Percentiles rank a stretch among this genome's conserved stretches.
Evolutionary conservation across 768 basidiomycete genomes (phyloP).

Genomic region (Termitomyces bulborhizus): DNA sequence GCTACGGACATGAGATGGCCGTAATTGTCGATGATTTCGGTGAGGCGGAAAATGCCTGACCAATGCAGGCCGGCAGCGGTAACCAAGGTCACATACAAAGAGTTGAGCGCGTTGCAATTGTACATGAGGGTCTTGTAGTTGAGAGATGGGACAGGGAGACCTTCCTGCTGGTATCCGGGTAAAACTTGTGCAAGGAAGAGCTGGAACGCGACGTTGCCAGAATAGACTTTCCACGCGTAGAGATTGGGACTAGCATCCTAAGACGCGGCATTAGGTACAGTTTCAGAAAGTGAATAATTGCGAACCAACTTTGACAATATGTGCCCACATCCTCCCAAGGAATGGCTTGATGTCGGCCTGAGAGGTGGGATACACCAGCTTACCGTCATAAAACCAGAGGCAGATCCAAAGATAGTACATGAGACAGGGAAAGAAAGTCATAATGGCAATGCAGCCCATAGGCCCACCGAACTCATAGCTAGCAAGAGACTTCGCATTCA

Average conservation of each 20-base stretch:
- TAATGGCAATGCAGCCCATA: slow-evolving; percentile 85
- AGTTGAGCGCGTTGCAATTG: slow-evolving; percentile 92
- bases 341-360: slow-evolving; percentile 72
- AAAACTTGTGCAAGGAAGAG: slow-evolving; percentile 86
- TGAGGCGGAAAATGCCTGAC: slow-evolving; percentile 81
- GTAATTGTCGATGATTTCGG: slow-evolving; percentile 93
- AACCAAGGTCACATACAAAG: slow-evolving; percentile 76
- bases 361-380: slow-evolving; percentile 63
- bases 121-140: slow-evolving; percentile 91
- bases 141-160: slow-evolving; percentile 93
- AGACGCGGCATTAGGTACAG: not conserved
- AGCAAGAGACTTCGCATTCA: slow-evolving; percentile 4
- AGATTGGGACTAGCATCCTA: slow-evolving; percentile 89
- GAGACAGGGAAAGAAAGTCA: slow-evolving; percentile 87
- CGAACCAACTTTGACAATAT: slow-evolving; percentile 60
- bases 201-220: slow-evolving; percentile 82
- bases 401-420: slow-evolving; percentile 99
- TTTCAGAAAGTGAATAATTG: too few species aligned
- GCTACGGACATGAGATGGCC: slow-evolving; percentile 94
- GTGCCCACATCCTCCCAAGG: slow-evolving; percentile 76
- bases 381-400: slow-evolving; percentile 92
- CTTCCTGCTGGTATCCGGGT: slow-evolving; percentile 91
- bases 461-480: slow-evolving; percentile 98
- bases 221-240: slow-evolving; percentile 89
- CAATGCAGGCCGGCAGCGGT: slow-evolving; percentile 73